Percentiles rank a stretch among this genome's conserved stretches.
Conservation (phyloP, 2,329 filamentous ascomycete genomes). For the Talaromyces sp. region DNA sequence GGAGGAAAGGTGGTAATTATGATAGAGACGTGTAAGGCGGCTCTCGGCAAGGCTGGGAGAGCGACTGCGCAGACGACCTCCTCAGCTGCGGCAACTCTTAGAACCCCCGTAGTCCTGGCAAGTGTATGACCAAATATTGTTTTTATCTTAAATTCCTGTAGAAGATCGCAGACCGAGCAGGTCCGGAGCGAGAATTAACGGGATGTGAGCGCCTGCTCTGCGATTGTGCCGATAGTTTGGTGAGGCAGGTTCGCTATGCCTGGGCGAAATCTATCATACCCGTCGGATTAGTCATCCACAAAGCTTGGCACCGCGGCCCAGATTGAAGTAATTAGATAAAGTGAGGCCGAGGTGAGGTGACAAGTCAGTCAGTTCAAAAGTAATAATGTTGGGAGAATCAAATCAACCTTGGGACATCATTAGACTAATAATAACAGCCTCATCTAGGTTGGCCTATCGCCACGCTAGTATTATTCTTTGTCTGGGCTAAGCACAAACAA, state of each 20-base stretch:
- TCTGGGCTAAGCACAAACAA: background rate
- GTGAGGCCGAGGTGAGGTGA: background rate
- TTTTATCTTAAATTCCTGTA: background rate
- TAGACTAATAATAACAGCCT: background rate
- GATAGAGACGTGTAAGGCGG: background rate
- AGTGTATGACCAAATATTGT: background rate
- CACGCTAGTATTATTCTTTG: background rate
- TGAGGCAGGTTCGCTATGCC: constrained; percentile 30
- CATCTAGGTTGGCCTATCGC: background rate
- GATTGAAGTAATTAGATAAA: background rate
- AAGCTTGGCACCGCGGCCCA: background rate
- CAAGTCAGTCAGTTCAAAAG: no score
- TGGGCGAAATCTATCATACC: constrained; percentile 32
- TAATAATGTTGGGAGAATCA: background rate
- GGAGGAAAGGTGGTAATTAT: background rate
- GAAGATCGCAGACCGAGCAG: background rate
- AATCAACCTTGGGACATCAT: background rate
- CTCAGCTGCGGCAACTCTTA: background rate
- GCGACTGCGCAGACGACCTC: background rate
- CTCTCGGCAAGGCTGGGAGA: background rate
- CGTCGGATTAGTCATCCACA: constrained; percentile 27
- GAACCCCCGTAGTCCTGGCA: background rate
- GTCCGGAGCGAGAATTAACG: background rate
- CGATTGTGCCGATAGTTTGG: constrained; percentile 21
- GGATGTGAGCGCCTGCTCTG: background rate